These are phyloP conservation scores for Lophium mytilinum DNA, from an alignment of 495 filamentous ascomycete genomes.

Conservation along the genomic window DNA sequence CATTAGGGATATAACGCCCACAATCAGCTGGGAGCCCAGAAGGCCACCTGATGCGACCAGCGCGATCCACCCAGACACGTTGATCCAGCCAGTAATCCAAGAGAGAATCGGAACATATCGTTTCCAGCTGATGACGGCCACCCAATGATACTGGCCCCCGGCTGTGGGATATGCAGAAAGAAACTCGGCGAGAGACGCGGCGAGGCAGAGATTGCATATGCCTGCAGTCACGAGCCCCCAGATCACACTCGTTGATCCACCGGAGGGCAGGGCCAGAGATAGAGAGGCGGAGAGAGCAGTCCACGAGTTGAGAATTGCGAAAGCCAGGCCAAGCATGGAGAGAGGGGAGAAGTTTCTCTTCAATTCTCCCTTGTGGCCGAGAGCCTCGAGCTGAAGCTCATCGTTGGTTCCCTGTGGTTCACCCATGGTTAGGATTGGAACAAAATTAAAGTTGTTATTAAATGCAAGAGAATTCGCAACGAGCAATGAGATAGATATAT, in stretches of 20 bases:
- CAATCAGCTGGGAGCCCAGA: conserved; percentile 39
- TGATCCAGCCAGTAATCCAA: conserved; percentile 71
- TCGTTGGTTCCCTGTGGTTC: conserved; percentile 17
- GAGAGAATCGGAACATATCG: conserved; percentile 54
- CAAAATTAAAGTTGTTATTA: background rate
- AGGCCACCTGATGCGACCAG: conserved; percentile 32
- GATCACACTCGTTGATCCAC: conserved; percentile 46
- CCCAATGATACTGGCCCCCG: conserved; percentile 61
- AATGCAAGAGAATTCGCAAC: background rate
- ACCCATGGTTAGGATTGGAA: conserved; percentile 12
- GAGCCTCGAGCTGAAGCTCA: conserved; percentile 33
- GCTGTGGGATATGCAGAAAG: conserved; percentile 61
- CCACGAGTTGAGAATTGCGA: conserved; percentile 55
- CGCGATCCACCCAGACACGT: conserved; percentile 62
- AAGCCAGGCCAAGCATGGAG: conserved; percentile 53
- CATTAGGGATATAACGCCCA: conserved; percentile 40
- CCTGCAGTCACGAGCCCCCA: conserved; percentile 63
- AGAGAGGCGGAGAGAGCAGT: conserved; percentile 48
- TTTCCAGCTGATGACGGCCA: conserved; percentile 53
- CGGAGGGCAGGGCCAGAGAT: conserved; percentile 44
- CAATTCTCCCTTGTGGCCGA: conserved; percentile 33
- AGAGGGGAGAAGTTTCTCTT: conserved; percentile 41
- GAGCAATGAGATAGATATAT: background rate
- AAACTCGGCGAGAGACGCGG: conserved; percentile 65
- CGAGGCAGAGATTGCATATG: conserved; percentile 63